phyloP scores from a whole-genome alignment of 345 rosid species.

The Murraya koenigii region DNA sequence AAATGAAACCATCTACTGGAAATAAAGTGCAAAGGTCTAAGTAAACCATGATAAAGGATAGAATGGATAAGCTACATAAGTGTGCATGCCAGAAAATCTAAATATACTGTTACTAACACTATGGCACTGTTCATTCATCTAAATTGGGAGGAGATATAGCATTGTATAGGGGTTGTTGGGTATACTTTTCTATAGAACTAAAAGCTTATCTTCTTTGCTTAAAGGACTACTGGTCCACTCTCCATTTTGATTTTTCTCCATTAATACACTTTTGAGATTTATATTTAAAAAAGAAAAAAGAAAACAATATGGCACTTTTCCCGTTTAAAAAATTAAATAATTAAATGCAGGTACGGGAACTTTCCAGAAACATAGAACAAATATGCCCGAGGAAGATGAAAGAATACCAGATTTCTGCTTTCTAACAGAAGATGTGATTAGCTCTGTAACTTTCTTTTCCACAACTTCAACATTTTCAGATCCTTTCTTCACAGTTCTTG shows the following conservation, averaged over 20 bases:
- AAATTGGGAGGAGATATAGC: no score
- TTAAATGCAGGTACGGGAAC: background rate
- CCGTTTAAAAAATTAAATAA: background rate
- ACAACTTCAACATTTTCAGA: constrained; percentile 48
- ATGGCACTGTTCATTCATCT: background rate
- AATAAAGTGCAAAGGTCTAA: background rate
- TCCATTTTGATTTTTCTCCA: no score
- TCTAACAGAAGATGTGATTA: constrained; percentile 67
- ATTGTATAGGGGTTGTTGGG: no score
- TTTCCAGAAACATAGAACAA: background rate
- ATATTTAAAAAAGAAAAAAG: no score
- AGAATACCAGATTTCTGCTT: constrained; percentile 48
- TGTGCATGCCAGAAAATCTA: background rate
- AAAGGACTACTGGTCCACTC: no score
- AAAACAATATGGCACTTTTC: background rate
- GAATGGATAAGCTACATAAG: background rate
- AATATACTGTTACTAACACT: background rate
- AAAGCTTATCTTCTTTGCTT: no score
- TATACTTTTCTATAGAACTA: no score
- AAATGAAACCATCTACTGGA: background rate
- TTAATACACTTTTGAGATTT: no score
- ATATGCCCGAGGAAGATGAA: background rate
- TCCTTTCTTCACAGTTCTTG: constrained; percentile 48
- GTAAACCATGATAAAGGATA: background rate
- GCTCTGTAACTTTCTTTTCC: constrained; percentile 47